Percentiles rank a stretch among this genome's conserved stretches.
Evolutionary conservation across 352 stramenopile species (phyloP).

Genomic region (Phytophthora tubulina): DNA sequence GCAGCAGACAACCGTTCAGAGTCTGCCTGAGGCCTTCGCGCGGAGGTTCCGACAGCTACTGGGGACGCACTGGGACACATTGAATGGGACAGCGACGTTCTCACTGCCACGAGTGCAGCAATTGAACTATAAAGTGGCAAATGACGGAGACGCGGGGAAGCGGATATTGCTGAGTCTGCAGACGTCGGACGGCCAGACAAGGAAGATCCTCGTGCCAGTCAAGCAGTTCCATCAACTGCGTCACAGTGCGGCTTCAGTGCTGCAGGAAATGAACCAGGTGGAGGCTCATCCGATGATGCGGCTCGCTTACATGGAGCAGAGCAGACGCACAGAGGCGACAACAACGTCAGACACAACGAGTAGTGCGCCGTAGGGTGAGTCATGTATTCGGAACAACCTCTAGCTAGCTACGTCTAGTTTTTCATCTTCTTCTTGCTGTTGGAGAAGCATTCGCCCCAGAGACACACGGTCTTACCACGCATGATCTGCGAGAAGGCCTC

Average conservation of each 20-base stretch:
- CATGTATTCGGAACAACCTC: not conserved
- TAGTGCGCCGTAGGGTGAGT: constrained; percentile 20
- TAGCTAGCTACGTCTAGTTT: constrained; percentile 51
- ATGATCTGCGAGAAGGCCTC: constrained; percentile 84
- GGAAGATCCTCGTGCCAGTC: constrained; percentile 59
- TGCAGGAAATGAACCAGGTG: constrained; percentile 82
- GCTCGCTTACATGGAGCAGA: constrained; percentile 58
- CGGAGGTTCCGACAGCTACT: constrained; percentile 57
- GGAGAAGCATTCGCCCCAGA: constrained; percentile 89
- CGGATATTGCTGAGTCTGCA: constrained; percentile 62
- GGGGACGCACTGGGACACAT: constrained; percentile 36
- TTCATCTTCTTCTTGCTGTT: constrained; percentile 89
- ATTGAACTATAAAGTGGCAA: constrained; percentile 47
- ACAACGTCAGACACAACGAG: not conserved
- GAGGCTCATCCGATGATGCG: constrained; percentile 85
- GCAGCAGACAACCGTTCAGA: constrained; percentile 46
- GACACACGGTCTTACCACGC: constrained; percentile 80
- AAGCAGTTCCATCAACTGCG: constrained; percentile 82
- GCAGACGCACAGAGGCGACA: not conserved
- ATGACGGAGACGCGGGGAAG: constrained; percentile 8
- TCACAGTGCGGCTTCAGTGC: constrained; percentile 75
- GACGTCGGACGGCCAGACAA: constrained; percentile 55
- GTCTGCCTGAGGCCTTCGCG: constrained; percentile 56
- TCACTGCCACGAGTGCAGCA: constrained; percentile 50
- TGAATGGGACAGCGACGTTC: constrained; percentile 37